phyloP scores from a whole-genome alignment of 768 basidiomycete genomes.

The Suillus ampliporus region DNA sequence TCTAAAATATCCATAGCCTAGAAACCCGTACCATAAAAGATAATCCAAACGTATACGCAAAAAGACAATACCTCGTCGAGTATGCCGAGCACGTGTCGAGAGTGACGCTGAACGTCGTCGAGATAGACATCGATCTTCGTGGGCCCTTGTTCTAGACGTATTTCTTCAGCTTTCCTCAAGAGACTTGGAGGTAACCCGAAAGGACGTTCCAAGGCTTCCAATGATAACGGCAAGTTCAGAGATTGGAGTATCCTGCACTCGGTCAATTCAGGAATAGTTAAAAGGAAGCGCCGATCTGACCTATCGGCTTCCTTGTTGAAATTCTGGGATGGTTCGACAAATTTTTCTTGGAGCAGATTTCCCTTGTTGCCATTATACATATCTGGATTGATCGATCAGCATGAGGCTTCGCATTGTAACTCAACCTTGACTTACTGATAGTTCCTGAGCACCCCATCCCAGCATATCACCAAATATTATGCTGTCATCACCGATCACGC shows the following conservation, averaged over 20 bases:
- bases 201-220: slow-evolving; percentile 88
- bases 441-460: slow-evolving; percentile 87
- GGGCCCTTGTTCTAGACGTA: slow-evolving; percentile 79
- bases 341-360: slow-evolving; percentile 69
- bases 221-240: slow-evolving; percentile 81
- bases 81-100: slow-evolving; percentile 60
- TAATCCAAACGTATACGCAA: slow-evolving; percentile 4
- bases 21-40: slow-evolving; percentile 5
- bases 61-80: slow-evolving; percentile 71
- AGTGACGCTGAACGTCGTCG: slow-evolving; percentile 72
- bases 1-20: slow-evolving; percentile 93
- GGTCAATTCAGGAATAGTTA: slow-evolving; percentile 4
- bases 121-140: slow-evolving; percentile 72
- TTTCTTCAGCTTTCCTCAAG: slow-evolving; percentile 83
- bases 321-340: slow-evolving; percentile 63
- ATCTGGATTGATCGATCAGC: slow-evolving; percentile 45
- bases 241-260: slow-evolving; percentile 63
- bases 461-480: slow-evolving; percentile 78
- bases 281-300: slow-evolving; percentile 48
- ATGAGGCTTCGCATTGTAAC: neutral
- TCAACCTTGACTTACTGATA: slow-evolving; percentile 62
- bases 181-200: slow-evolving; percentile 90
- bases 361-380: slow-evolving; percentile 87
- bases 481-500: slow-evolving; percentile 54
- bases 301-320: slow-evolving; percentile 64